Percentiles rank a stretch among this genome's conserved stretches.
These are phyloP conservation scores for Mycena filopes DNA, from an alignment of 768 basidiomycete genomes.

Conservation along the genomic window DNA sequence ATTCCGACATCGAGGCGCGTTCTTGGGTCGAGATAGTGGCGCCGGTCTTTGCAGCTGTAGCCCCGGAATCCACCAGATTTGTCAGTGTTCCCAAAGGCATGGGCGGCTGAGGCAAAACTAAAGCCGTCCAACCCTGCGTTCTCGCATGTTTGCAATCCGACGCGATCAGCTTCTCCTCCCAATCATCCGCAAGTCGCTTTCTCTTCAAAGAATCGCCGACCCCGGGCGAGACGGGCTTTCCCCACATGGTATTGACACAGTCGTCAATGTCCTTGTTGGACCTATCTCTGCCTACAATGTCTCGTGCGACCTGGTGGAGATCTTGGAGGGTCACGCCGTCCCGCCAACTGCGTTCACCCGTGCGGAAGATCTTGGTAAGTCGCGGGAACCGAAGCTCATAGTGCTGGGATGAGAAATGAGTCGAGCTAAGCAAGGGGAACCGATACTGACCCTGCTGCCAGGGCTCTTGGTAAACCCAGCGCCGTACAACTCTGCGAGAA, in stretches of 20 bases:
- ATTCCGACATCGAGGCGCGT: not conserved
- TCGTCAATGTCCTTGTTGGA: conserved; percentile 63
- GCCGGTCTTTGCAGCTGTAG: not conserved
- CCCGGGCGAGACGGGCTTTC: conserved; percentile 50
- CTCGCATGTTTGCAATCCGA: conserved; percentile 33
- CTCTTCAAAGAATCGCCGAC: conserved; percentile 51
- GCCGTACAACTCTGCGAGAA: conserved; percentile 80
- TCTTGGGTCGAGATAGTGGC: not conserved
- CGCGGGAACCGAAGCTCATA: conserved; percentile 90
- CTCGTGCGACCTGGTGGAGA: conserved; percentile 65
- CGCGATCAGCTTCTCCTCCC: conserved; percentile 53
- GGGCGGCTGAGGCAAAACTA: not conserved
- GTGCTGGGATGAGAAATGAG: conserved; percentile 55
- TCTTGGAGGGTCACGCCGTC: conserved; percentile 61
- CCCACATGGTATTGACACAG: conserved; percentile 47
- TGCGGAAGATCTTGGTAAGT: conserved; percentile 73
- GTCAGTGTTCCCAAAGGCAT: conserved; percentile 14
- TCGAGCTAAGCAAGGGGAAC: conserved; percentile 2
- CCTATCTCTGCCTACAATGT: conserved; percentile 63
- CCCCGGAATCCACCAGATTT: conserved; percentile 4
- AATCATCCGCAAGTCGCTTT: conserved; percentile 50
- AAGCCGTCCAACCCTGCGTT: conserved; percentile 12
- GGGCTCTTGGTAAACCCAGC: conserved; percentile 85
- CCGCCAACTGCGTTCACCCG: conserved; percentile 71
- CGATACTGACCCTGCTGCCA: conserved; percentile 59